Evolutionary conservation across 352 stramenopile species (phyloP).

Genomic region (Pythium rhizo-oryzae): DNA sequence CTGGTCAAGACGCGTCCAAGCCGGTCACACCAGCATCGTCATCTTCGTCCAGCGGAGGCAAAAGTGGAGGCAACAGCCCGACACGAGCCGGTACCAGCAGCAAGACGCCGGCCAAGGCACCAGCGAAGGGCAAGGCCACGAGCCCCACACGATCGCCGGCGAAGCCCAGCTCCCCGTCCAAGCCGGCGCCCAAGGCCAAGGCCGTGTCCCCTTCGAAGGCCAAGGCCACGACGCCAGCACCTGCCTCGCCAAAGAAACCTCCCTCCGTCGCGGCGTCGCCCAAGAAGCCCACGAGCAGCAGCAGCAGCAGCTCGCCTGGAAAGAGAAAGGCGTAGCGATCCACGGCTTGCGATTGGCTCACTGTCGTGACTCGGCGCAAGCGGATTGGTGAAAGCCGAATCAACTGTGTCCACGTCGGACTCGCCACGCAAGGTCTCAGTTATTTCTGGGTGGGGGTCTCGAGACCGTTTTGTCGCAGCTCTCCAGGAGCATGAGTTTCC

Average conservation of each 20-base stretch:
- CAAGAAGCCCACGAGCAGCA: too few species aligned
- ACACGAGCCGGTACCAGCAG: background rate
- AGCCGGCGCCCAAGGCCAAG: constrained; percentile 9
- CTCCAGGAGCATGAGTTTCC: too few species aligned
- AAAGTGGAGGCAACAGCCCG: constrained; percentile 15
- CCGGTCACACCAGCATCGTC: constrained; percentile 7
- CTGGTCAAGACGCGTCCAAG: constrained; percentile 16
- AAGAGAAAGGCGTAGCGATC: constrained; percentile 24
- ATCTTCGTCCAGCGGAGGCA: background rate
- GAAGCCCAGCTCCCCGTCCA: constrained; percentile 11
- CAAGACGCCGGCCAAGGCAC: constrained; percentile 19
- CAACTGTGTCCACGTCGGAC: background rate
- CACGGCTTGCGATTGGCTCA: constrained; percentile 9
- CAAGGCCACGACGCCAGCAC: background rate
- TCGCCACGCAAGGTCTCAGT: constrained; percentile 15
- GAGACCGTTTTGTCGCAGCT: constrained; percentile 15
- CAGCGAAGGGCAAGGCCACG: constrained; percentile 23
- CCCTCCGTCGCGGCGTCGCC: background rate
- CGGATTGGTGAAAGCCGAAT: constrained; percentile 4
- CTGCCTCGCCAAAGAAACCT: background rate
- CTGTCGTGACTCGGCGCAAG: background rate
- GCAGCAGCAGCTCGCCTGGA: background rate
- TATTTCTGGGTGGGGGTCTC: constrained; percentile 18
- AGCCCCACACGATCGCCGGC: constrained; percentile 19
- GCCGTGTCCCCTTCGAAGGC: background rate